phyloP scores from a whole-genome alignment of 208 protist species.

The Leishmania arabica region DNA sequence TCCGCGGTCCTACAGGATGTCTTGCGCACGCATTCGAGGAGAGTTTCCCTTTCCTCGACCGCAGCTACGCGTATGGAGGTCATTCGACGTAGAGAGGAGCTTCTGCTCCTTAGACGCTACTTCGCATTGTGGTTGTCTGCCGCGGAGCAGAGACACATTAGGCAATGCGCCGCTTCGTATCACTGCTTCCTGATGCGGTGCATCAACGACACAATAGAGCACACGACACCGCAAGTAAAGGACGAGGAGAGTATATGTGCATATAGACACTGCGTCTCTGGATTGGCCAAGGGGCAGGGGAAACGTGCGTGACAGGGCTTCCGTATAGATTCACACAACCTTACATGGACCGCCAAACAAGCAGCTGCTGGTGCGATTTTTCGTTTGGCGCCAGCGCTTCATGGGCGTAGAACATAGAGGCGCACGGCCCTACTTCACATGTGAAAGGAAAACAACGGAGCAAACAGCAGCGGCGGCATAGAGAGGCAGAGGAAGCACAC shows the following conservation, averaged over 20 bases:
- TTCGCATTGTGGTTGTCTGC: constrained; percentile 19
- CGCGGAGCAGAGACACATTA: constrained; percentile 13
- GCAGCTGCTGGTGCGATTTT: neutral
- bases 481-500: neutral
- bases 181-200: constrained; percentile 26
- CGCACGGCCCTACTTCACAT: neutral
- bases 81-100: constrained; percentile 4
- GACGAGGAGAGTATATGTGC: neutral
- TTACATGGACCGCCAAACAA: neutral
- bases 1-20: neutral
- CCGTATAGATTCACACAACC: constrained; percentile 5
- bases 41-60: neutral
- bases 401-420: neutral
- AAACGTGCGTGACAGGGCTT: neutral
- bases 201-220: constrained; percentile 12
- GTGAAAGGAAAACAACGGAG: neutral
- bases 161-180: constrained; percentile 26
- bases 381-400: neutral
- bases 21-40: neutral
- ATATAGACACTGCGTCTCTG: neutral
- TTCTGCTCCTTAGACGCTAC: constrained; percentile 16
- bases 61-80: neutral
- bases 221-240: neutral
- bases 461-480: neutral
- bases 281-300: neutral